A percentile compares a stretch with the other conserved stretches of the same genome.
Evolutionary conservation across 1,284 basidiomycete genomes (phyloP).

Genomic region (Moniliophthora roreri): DNA sequence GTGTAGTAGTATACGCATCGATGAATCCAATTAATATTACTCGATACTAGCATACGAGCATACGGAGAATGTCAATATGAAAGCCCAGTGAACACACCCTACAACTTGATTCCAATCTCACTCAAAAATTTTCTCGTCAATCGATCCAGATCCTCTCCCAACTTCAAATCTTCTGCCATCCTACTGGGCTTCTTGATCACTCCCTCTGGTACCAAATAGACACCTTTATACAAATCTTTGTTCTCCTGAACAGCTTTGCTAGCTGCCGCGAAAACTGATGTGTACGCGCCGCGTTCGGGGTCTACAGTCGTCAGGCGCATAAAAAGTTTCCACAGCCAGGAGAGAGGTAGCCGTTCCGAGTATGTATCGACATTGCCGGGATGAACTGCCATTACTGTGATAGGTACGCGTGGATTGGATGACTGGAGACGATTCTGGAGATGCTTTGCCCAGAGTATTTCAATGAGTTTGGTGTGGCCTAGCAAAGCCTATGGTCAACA

Average conservation of each 20-base stretch:
- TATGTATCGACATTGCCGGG: conserved; percentile 31
- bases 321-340: conserved; percentile 17
- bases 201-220: too few species aligned
- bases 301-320: conserved; percentile 23
- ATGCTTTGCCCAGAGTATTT: conserved; percentile 23
- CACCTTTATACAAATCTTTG: conserved; percentile 27
- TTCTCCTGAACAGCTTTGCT: conserved; percentile 25
- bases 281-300: conserved; percentile 30
- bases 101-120: too few species aligned
- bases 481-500: neutral
- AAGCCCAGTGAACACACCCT: too few species aligned
- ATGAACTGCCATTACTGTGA: conserved; percentile 29
- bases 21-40: too few species aligned
- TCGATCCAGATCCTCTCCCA: too few species aligned
- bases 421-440: conserved; percentile 26
- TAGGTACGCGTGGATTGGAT: conserved; percentile 18
- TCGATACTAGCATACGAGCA: too few species aligned
- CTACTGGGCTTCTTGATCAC: too few species aligned
- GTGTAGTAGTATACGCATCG: too few species aligned
- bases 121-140: too few species aligned
- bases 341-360: conserved; percentile 19
- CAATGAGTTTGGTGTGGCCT: conserved; percentile 26
- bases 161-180: too few species aligned
- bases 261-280: conserved; percentile 36
- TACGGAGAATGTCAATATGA: too few species aligned